Evolutionary conservation across 1,284 basidiomycete genomes (phyloP).

Genomic region (Ganoderma resinaceum): DNA sequence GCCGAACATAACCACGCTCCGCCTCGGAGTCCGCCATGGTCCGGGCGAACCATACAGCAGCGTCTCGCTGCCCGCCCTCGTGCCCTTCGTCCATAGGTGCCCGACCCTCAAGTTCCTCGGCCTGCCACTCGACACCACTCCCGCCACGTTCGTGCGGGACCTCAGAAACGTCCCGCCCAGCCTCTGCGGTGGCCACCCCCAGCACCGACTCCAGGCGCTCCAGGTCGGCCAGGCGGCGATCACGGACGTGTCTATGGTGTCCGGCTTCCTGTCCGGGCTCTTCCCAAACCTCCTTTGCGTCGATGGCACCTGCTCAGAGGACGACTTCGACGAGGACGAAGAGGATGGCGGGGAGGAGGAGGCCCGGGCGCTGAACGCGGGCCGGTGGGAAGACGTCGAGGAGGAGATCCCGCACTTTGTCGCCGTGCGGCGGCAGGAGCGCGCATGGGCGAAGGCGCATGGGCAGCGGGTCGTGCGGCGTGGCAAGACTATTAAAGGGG

Average conservation of each 20-base stretch:
- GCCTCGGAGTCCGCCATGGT: not conserved
- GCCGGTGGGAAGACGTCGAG: not conserved
- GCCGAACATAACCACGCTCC: not conserved
- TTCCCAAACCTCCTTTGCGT: not conserved
- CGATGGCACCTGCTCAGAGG: not conserved
- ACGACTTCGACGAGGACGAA: not conserved
- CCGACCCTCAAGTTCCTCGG: not conserved
- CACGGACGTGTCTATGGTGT: not conserved
- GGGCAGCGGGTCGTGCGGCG: not conserved
- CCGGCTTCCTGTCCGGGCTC: constrained; percentile 1
- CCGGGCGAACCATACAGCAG: not conserved
- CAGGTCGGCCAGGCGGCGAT: not conserved
- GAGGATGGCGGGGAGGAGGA: not conserved
- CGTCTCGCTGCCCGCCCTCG: not conserved
- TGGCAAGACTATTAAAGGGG: not conserved
- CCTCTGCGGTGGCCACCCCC: not conserved
- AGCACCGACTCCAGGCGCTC: not conserved
- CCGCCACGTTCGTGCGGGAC: not conserved
- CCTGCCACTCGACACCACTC: not conserved
- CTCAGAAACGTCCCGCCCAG: not conserved
- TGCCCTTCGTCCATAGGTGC: not conserved
- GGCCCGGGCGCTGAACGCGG: not conserved
- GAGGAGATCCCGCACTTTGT: not conserved
- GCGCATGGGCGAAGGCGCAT: not conserved
- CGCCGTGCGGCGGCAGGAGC: not conserved